A percentile compares a stretch with the other conserved stretches of the same genome.
Conservation (phyloP, 2,329 filamentous ascomycete genomes). For the Trichoderma afroharzianum region DNA sequence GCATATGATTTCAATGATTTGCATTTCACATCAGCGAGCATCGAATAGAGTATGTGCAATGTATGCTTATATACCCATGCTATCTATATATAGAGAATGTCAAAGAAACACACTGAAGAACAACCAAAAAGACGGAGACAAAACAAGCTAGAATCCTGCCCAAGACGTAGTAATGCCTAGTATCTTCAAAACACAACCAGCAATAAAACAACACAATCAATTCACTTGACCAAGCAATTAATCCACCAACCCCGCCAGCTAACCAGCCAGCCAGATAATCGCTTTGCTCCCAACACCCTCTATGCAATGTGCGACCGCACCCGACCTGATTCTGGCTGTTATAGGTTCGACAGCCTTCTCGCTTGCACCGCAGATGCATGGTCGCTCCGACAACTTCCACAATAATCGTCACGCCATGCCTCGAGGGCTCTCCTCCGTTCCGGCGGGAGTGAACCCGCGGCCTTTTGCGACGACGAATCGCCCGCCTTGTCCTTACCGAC, state of each 20-base stretch:
- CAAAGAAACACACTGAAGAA: neutral
- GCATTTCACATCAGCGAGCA: neutral
- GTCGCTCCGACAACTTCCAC: conserved; percentile 53
- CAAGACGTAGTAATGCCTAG: neutral
- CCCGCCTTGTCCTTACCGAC: conserved; percentile 22
- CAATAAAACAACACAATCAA: neutral
- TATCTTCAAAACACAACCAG: neutral
- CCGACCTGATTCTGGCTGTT: neutral
- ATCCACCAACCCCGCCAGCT: neutral
- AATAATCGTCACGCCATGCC: conserved; percentile 52
- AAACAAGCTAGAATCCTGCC: neutral
- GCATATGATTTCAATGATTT: neutral
- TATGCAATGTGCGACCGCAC: neutral
- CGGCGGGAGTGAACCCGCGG: conserved; percentile 28
- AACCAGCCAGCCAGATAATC: neutral
- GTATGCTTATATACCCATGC: conserved; percentile 1
- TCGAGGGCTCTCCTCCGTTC: conserved; percentile 38
- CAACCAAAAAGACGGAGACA: neutral
- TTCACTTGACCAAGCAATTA: neutral
- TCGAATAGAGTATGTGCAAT: neutral
- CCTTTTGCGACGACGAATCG: conserved; percentile 30
- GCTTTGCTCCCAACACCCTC: conserved; percentile 4
- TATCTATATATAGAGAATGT: neutral
- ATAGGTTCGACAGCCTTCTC: conserved; percentile 27
- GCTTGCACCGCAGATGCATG: conserved; percentile 31